Evolutionary conservation across 805 yeast species (phyloP), one percentile per base, ranked within the genome.

Genomic region (Alloascoidea africana): DNA sequence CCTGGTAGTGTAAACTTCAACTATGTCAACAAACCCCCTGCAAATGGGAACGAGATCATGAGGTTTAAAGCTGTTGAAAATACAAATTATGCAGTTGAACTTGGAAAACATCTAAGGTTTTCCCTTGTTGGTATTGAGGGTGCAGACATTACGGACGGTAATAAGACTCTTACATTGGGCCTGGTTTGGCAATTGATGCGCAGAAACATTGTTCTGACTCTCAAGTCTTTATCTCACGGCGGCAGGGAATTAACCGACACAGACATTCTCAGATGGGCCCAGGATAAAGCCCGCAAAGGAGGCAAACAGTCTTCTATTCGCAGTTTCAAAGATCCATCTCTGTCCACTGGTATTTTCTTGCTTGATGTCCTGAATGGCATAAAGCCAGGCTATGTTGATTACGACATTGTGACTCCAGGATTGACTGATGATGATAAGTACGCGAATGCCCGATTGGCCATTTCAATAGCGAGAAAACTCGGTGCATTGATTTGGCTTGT

Each of bases 171-270:
- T 49, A 85, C 95, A 0, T 69, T 91, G 48, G 98, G 91, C 11
- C 69, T 91, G 39, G 96, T 89, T 30, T 91, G 98, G 98, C 98
- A 91, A 66, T 70, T 91, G 53, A 91, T 91, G 98, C 76, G 98
- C 57, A 74, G 95, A 57, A 91, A 91, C 60, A 93, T 91, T 50
- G 78, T 77, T 43, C 71, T 76, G 47, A 91, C 98, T 2, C 69
- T 91, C 53, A 68, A 79, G 37, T 68, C 74, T 33, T 65, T 91
- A 45, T 68, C 85, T 3, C 63, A 75, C 41, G 72, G 74, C 40
- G 93, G 93, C 44, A 70, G 73, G 49, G 86, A 79, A 45, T 62
- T 87, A 47, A 61, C 83, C 15, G 98, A 91, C 62, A 42, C 73
- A 23, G 96, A 91, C 54, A 87, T 91, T 34, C 68, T 91, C 56